A percentile compares a stretch with the other conserved stretches of the same genome.
Evolutionary conservation across 257 asterid species (phyloP).

Genomic region (Solanum stenotomum): DNA sequence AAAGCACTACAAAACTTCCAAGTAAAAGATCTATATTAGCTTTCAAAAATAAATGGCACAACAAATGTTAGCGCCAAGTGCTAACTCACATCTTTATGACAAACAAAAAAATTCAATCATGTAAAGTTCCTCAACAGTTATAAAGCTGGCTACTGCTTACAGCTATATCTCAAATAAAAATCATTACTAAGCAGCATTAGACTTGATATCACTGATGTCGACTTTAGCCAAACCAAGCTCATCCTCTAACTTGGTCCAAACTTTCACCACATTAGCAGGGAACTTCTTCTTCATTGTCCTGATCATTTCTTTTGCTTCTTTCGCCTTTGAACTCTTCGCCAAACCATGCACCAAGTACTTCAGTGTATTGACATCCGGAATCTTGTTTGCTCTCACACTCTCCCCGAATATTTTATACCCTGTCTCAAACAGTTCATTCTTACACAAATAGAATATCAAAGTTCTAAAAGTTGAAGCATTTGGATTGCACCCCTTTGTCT

Average conservation of each 20-base stretch:
- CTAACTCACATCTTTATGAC: slow-evolving; percentile 2
- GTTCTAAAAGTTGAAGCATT: slow-evolving; percentile 65
- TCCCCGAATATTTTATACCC: slow-evolving; percentile 52
- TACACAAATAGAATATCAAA: slow-evolving; percentile 52
- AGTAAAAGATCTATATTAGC: background rate
- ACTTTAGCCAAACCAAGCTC: slow-evolving; percentile 46
- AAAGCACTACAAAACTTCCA: background rate
- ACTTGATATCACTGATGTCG: background rate
- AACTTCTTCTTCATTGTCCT: slow-evolving; percentile 56
- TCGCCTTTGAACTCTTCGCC: slow-evolving; percentile 29
- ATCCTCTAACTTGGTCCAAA: slow-evolving; percentile 42
- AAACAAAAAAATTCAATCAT: background rate
- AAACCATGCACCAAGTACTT: slow-evolving; percentile 63
- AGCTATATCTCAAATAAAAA: slow-evolving; percentile 1
- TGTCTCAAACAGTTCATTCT: slow-evolving; percentile 38
- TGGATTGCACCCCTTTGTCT: slow-evolving; percentile 43
- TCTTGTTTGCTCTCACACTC: slow-evolving; percentile 54
- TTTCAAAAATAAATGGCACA: background rate
- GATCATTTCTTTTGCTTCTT: slow-evolving; percentile 50
- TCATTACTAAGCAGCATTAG: background rate
- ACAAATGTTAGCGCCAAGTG: background rate
- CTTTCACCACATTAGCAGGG: slow-evolving; percentile 47
- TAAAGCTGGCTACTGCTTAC: background rate
- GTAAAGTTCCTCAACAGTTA: background rate
- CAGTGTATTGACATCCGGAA: slow-evolving; percentile 65